phyloP scores from a whole-genome alignment of 2,329 filamentous ascomycete species.

The Mollisia scopiformis region DNA sequence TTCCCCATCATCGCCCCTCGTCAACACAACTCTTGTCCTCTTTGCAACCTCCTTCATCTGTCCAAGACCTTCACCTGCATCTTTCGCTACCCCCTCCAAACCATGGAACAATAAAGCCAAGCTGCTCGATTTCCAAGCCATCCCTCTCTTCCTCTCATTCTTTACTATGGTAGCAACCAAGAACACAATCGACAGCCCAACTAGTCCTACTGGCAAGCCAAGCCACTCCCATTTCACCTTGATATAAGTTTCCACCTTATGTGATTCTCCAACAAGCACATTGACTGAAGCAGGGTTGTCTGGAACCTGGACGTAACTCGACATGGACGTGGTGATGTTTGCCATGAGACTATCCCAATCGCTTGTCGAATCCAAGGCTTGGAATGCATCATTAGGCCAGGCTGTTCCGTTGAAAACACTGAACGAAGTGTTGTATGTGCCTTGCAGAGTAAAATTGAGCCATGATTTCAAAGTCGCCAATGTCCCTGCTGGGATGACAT shows the following conservation, averaged over 20 bases:
- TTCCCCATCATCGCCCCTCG: conserved; percentile 5
- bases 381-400: conserved; percentile 9
- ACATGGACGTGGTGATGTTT: conserved; percentile 4
- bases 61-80: conserved; percentile 2
- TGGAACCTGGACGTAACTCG: neutral
- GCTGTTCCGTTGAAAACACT: conserved; percentile 1
- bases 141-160: conserved; percentile 6
- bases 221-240: conserved; percentile 8
- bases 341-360: conserved; percentile 1
- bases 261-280: neutral
- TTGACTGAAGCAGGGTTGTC: neutral
- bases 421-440: conserved; percentile 11
- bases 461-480: conserved; percentile 10
- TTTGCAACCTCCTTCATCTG: conserved; percentile 4
- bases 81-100: conserved; percentile 2
- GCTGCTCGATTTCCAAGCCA: conserved; percentile 9
- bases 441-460: conserved; percentile 6
- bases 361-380: conserved; percentile 4
- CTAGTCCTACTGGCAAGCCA: neutral
- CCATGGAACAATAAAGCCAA: conserved; percentile 15
- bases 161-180: conserved; percentile 3
- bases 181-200: conserved; percentile 4
- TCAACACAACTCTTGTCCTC: conserved; percentile 8
- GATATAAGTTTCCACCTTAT: conserved; percentile 5
- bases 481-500: conserved; percentile 3